Evolutionary conservation across 257 asterid genomes (phyloP).

Genomic region (Henckelia pumila): DNA sequence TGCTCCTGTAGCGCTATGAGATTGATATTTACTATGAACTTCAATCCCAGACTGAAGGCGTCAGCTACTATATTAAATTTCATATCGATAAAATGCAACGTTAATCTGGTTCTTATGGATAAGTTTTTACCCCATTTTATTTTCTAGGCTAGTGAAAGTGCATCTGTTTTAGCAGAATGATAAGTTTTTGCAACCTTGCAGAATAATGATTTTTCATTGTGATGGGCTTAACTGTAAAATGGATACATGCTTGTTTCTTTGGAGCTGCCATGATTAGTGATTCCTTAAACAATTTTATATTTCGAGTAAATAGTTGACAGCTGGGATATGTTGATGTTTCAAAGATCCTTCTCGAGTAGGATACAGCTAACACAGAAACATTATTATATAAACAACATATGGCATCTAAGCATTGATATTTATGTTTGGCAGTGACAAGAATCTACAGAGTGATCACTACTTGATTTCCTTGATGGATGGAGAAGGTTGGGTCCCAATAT

Average conservation of each 20-base stretch:
- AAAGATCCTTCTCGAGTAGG: neutral
- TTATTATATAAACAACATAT: conserved; percentile 7
- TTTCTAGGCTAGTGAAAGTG: conserved; percentile 9
- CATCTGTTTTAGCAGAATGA: neutral
- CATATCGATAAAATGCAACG: neutral
- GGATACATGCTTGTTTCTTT: conserved; percentile 13
- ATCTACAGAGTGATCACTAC: conserved; percentile 67
- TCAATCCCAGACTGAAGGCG: neutral
- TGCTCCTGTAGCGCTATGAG: neutral
- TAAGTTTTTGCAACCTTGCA: neutral
- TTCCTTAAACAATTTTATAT: neutral
- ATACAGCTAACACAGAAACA: conserved; percentile 4
- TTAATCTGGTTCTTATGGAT: neutral
- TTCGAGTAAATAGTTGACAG: conserved; percentile 8
- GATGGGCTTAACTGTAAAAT: conserved; percentile 8
- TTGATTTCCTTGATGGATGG: conserved; percentile 84
- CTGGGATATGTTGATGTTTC: conserved; percentile 15
- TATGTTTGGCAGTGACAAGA: conserved; percentile 63
- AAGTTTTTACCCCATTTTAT: neutral
- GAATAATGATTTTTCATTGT: conserved; percentile 4
- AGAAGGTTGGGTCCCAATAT: conserved; percentile 87
- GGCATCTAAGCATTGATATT: conserved; percentile 22
- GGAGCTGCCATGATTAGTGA: conserved; percentile 11
- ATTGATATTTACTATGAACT: neutral
- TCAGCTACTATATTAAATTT: neutral